Evolutionary conservation across 129 eudicot species (phyloP), one percentile per base, ranked within the genome.

Genomic region (Gnaphalium uliginosum): DNA sequence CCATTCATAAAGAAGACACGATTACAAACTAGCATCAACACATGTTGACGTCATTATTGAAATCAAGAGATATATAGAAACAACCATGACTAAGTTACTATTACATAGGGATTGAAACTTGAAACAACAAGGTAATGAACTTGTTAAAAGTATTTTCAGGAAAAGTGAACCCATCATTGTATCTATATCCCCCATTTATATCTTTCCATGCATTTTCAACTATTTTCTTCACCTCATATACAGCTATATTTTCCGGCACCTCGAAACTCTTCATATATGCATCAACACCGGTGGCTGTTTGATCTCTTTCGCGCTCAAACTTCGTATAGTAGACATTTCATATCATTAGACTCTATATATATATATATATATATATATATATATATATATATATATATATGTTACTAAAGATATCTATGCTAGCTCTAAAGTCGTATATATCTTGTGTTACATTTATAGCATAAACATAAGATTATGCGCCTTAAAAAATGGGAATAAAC

Each of bases 261-360:
- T 48, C 66, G 56, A 56, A 72, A 32, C 33, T 57, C 51, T 72
- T 72, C 76, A 32, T 57, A 56, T 72, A 72, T 13, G 66, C 53
- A 2, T 72, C 67, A 54, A 72, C 23, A 15, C 66, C 14, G 32
- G 15, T 9, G 14, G 15, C 5, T 14, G 33, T 30, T 30, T 30
- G 29, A 26, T 0, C 35, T 32, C 76, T 72, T 54, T 35, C 54
- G 30, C 29, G 53, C 67, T 72, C 76, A 13, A 19, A 57, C 76
- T 72, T 30, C 66, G 3, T 15, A 26, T 35, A 10, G 0, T 15
- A 2, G 17, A 11, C n/a, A 8, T 25, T 69, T 6, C 33, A 30
- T 2, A 30, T 30, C 33, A 30, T 30, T 30, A 30, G 33, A 30
- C 2, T 1, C 4, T 30, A 30, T 4, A 30, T n/a, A n/a, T n/a